Conservation (phyloP, 2,329 filamentous ascomycete species). For the Talaromyces sp. region DNA sequence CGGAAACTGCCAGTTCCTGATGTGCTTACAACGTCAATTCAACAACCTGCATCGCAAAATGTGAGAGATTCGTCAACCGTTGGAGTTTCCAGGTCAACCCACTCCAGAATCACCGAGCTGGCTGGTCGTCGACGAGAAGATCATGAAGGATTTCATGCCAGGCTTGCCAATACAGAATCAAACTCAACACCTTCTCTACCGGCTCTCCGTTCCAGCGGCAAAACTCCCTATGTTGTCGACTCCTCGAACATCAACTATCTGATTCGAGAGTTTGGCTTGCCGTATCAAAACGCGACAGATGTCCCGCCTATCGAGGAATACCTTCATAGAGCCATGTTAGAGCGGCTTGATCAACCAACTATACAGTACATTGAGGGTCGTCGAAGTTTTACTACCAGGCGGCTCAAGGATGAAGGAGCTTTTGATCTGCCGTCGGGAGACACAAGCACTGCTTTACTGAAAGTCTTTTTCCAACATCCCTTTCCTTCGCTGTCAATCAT, state of each 20-base stretch:
- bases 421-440: slow-evolving; percentile 15
- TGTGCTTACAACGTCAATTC: not conserved
- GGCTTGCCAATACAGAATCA: not conserved
- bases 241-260: slow-evolving; percentile 21
- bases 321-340: slow-evolving; percentile 17
- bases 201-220: slow-evolving; percentile 4
- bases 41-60: not conserved
- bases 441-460: slow-evolving; percentile 15
- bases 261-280: slow-evolving; percentile 20
- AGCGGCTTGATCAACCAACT: slow-evolving; percentile 13
- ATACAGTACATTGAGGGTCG: slow-evolving; percentile 11
- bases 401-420: slow-evolving; percentile 13
- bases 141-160: not conserved
- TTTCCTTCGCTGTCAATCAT: slow-evolving; percentile 18
- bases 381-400: not conserved
- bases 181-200: slow-evolving; percentile 12
- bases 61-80: not conserved
- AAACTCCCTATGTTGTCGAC: slow-evolving; percentile 17
- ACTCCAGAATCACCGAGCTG: not conserved
- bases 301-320: slow-evolving; percentile 13
- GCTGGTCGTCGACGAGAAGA: not conserved
- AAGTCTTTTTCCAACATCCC: slow-evolving; percentile 17
- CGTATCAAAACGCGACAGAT: slow-evolving; percentile 14
- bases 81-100: not conserved
- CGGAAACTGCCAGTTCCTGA: not conserved